Base-by-base conservation (phyloP, 345 rosid species). In the Iberis pinnata region DNA sequence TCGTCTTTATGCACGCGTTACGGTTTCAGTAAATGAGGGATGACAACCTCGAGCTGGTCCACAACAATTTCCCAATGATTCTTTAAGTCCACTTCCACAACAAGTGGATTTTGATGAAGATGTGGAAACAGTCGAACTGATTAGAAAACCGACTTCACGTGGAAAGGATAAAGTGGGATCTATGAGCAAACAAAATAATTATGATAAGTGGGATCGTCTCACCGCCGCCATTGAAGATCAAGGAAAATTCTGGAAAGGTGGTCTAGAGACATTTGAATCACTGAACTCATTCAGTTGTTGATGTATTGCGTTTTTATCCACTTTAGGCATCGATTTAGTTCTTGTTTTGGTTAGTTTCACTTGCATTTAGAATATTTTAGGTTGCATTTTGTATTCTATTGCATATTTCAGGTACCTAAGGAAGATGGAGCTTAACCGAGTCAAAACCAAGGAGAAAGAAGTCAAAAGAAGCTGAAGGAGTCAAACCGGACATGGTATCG, bases 31-130 rank as follows among this genome's bases (percentile, higher is more conserved):
- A 4, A 51, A 20, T 36, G 43, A 51, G 5, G 31, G 56, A 36
- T 51, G 31, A 11, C 43, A 51, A 51, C 56, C 56, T 35, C 18
- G 43, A 35, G 43, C 5, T 19, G 31, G 56, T 35, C 18, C 13
- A 27, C 26, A 0, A 26, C 46, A 9, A 18, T 18, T 18, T 2
- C 8, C 20, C 8, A 12, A 11, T 25, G 26, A 31, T 31, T n/a
- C 15, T 0, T 8, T 39, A 7, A 31, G 11, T 32, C 3, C 40
- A 8, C 0, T 4, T 17, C 7, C 16, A 49, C 39, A 49, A 11
- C 5, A 10, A 6, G 24, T 29, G 3, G 13, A 29, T 6, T 49
- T 9, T 6, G 39, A 49, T 10, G 53, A 49, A 31, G 40, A 49
- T 7, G 10, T 46, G 4, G 19, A 49, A 29, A 3, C 2, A 11